Evolutionary conservation across 768 basidiomycete genomes (phyloP).

Genomic region (button mushroom (Agaricus bisporus)): DNA sequence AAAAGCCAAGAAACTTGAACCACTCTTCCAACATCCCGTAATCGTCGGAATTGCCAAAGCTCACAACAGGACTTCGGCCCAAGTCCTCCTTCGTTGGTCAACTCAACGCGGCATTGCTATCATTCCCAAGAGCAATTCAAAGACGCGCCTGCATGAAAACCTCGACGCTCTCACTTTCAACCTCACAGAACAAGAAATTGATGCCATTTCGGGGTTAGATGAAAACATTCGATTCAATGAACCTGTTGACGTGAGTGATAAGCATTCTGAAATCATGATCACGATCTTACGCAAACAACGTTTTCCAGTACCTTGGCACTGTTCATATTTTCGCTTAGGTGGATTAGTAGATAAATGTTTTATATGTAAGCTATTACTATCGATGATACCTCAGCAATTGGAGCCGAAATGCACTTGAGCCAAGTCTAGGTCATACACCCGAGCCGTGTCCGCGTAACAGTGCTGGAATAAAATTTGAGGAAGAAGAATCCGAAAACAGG

Average conservation of each 20-base stretch:
- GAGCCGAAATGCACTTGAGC: no score
- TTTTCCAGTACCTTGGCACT: conserved; percentile 20
- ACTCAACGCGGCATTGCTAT: conserved; percentile 70
- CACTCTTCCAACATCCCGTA: conserved; percentile 45
- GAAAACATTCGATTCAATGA: conserved; percentile 25
- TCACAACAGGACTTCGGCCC: conserved; percentile 53
- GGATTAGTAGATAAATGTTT: not conserved
- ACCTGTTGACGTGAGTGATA: conserved; percentile 18
- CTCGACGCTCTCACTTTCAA: conserved; percentile 32
- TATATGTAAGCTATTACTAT: conserved; percentile 11
- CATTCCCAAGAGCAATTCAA: conserved; percentile 64
- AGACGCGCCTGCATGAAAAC: conserved; percentile 46
- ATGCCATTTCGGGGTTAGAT: conserved; percentile 54
- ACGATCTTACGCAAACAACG: not conserved
- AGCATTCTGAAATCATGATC: not conserved
- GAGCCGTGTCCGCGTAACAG: no score
- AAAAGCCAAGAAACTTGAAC: conserved; percentile 43
- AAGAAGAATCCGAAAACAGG: no score
- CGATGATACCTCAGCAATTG: not conserved
- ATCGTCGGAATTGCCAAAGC: conserved; percentile 40
- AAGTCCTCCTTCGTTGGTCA: conserved; percentile 76
- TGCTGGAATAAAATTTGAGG: no score
- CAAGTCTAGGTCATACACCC: no score
- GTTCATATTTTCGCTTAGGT: conserved; percentile 22
- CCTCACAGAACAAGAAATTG: conserved; percentile 53